Conservation (phyloP, 345 rosid species). For the Microcos paniculata region DNA sequence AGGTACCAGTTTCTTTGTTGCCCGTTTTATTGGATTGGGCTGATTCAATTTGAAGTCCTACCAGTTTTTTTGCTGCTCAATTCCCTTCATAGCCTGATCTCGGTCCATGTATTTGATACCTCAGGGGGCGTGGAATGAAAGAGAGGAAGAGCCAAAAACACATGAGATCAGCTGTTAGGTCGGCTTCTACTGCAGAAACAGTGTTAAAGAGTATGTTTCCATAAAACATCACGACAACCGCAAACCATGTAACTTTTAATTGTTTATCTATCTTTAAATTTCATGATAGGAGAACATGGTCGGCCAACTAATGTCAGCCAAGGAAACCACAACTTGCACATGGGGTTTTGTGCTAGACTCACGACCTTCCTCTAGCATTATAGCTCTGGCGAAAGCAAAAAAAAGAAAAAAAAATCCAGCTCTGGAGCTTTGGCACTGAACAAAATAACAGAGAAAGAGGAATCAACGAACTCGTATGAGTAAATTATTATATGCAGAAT, state of each 20-base stretch:
- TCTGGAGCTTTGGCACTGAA: background rate
- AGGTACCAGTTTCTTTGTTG: no score
- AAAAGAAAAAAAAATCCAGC: background rate
- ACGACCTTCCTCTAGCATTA: background rate
- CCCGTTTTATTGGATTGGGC: background rate
- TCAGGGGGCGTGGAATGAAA: background rate
- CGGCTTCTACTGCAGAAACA: background rate
- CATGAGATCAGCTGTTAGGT: slow-evolving; percentile 2
- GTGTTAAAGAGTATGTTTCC: background rate
- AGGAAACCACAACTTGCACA: background rate
- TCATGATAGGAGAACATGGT: slow-evolving; percentile 3
- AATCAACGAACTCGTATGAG: no score
- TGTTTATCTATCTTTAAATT: background rate
- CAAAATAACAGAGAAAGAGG: no score
- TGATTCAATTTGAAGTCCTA: background rate
- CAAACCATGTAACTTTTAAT: background rate
- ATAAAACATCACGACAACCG: slow-evolving; percentile 3
- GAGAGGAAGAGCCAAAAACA: background rate
- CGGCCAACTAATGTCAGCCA: slow-evolving; percentile 8
- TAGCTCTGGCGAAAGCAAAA: background rate
- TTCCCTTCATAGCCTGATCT: background rate
- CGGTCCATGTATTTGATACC: no score
- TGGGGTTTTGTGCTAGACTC: background rate
- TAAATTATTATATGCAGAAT: background rate
- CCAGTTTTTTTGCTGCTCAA: background rate